These are phyloP conservation scores for Boletus edulis DNA, from an alignment of 768 basidiomycete genomes.

Conservation along the genomic window DNA sequence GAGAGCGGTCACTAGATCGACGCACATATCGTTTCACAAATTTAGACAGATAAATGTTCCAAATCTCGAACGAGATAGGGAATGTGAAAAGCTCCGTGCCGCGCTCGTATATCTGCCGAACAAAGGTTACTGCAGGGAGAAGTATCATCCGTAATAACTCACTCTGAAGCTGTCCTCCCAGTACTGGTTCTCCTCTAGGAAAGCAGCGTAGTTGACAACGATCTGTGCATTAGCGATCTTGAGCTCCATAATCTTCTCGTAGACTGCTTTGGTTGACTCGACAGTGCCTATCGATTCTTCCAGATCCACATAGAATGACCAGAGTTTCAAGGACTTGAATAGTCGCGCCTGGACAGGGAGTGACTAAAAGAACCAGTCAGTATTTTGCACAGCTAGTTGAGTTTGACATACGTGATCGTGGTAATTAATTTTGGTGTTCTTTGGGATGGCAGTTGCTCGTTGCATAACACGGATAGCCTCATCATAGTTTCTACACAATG, in stretches of 20 bases:
- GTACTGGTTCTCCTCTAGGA: slow-evolving; percentile 97
- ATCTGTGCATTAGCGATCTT: slow-evolving; percentile 98
- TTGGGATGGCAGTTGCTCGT: slow-evolving; percentile 87
- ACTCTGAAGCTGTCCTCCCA: slow-evolving; percentile 99
- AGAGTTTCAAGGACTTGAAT: slow-evolving; percentile 97
- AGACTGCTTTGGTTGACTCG: slow-evolving; percentile 87
- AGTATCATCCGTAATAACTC: slow-evolving; percentile 37
- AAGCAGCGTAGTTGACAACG: slow-evolving; percentile 95
- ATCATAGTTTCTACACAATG: slow-evolving; percentile 79
- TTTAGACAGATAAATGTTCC: slow-evolving; percentile 98
- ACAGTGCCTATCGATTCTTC: slow-evolving; percentile 97
- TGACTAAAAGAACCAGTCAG: slow-evolving; percentile 44
- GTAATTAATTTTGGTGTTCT: slow-evolving; percentile 86
- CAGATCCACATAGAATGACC: slow-evolving; percentile 98
- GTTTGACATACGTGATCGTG: slow-evolving; percentile 79
- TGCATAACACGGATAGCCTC: slow-evolving; percentile 96
- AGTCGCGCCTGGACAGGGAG: slow-evolving; percentile 84
- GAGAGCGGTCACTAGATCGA: slow-evolving; percentile 13
- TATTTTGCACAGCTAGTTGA: neutral
- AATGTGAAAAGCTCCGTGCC: slow-evolving; percentile 97
- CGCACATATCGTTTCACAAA: slow-evolving; percentile 95
- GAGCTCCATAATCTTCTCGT: slow-evolving; percentile 94
- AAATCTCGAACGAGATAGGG: slow-evolving; percentile 97
- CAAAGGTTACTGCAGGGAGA: slow-evolving; percentile 7
- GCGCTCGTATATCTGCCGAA: slow-evolving; percentile 81